Evolutionary conservation across 176 grass and related monocot genomes (phyloP), one percentile per base, ranked within the genome.

Genomic region (Chrysopogon serrulatus): DNA sequence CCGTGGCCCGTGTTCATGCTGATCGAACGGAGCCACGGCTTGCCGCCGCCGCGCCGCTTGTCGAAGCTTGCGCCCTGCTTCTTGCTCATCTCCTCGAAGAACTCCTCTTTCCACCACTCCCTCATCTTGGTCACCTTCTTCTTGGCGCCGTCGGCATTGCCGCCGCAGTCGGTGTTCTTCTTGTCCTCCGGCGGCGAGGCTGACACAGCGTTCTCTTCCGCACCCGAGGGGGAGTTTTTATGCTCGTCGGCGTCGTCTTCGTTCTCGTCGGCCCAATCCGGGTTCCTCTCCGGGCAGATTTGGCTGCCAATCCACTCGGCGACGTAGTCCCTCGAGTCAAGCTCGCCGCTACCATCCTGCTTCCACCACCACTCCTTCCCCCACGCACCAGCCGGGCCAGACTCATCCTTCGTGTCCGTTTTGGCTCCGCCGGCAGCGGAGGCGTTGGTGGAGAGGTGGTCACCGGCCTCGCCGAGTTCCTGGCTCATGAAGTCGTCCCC

Each of bases 401-500:
- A 45, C 39, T 79, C 59, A 6, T 79, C 76, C 59, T 45, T 65
- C 18, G 14, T n/a, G 8, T 76, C 73, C 49, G 33, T 56, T 8
- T 5, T 76, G 35, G 72, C 23, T 3, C 53, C 74, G 14, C 74
- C 74, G 2, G 76, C 57, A 19, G 60, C 40, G 18, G 76, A 23
- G 10, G 57, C 10, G 36, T 37, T 37, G 43, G 47, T 27, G 48
- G 65, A 79, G 77, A 79, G 77, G 28, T 79, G 65, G 65, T 88
- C 85, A 6, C 86, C 86, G 3, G 51, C 70, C 43, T 94, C 82
- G 78, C 90, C 92, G 72, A 97, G 91, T 51, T 97, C 94, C 36
- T 97, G 95, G 79, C 90, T 97, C 86, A 94, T 87, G 53, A 97
- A 91, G 47, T 94, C 92, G 36, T 72, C 78, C 27, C 53, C 83